A percentile compares a stretch with the other conserved stretches of the same genome.
These are phyloP conservation scores for Brettanomyces nanus DNA, from an alignment of 805 yeast genomes.

Conservation along the genomic window DNA sequence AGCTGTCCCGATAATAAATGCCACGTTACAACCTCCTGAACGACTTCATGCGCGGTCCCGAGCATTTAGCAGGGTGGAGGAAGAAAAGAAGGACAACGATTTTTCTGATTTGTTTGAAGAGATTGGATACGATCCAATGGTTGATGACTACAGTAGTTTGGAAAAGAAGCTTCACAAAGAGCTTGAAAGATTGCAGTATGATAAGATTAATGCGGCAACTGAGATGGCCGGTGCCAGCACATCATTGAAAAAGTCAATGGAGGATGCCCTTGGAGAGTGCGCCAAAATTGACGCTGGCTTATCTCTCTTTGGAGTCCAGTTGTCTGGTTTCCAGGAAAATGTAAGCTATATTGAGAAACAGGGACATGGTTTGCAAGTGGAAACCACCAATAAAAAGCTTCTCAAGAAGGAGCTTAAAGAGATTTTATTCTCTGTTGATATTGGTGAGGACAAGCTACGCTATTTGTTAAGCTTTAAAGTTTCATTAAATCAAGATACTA, in stretches of 20 bases:
- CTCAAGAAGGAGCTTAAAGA: constrained; percentile 62
- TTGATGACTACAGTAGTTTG: constrained; percentile 54
- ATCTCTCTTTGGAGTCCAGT: constrained; percentile 50
- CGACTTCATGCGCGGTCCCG: constrained; percentile 17
- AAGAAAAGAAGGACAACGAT: constrained; percentile 21
- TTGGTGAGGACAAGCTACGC: constrained; percentile 47
- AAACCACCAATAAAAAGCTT: constrained; percentile 71
- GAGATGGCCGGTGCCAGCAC: constrained; percentile 31
- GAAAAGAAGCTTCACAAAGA: constrained; percentile 51
- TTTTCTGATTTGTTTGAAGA: constrained; percentile 67
- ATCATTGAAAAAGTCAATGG: constrained; percentile 34
- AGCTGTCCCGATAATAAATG: background rate
- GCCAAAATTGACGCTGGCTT: constrained; percentile 45
- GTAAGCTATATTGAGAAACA: constrained; percentile 64
- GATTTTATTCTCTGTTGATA: constrained; percentile 62
- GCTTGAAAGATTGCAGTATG: constrained; percentile 52
- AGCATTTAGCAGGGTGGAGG: constrained; percentile 23
- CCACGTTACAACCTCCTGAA: background rate
- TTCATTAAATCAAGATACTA: constrained; percentile 36
- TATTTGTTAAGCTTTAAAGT: constrained; percentile 40
- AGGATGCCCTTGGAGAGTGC: constrained; percentile 43
- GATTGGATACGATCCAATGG: constrained; percentile 58
- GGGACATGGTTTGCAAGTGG: constrained; percentile 76
- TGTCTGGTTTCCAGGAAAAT: constrained; percentile 57
- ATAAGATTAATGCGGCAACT: constrained; percentile 48